phyloP scores from a whole-genome alignment of 2,329 filamentous ascomycete genomes.

The Periconia sp. region DNA sequence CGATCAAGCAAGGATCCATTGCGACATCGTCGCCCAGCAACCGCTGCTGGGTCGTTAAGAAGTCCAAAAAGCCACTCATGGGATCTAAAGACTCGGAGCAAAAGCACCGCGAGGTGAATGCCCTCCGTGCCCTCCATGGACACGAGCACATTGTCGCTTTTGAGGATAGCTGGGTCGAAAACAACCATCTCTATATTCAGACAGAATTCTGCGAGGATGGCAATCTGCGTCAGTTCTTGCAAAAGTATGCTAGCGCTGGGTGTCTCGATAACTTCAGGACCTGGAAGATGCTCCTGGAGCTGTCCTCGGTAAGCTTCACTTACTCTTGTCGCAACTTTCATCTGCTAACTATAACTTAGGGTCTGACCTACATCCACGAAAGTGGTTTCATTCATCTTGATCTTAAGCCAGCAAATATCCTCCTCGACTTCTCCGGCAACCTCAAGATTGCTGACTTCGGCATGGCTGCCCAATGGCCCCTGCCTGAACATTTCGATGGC shows the following conservation, averaged over 20 bases:
- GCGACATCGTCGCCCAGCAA: slow-evolving; percentile 26
- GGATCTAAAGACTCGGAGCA: slow-evolving; percentile 78
- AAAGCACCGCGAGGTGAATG: slow-evolving; percentile 81
- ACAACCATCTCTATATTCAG: slow-evolving; percentile 89
- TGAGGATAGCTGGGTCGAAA: slow-evolving; percentile 84
- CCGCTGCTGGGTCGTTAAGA: slow-evolving; percentile 87
- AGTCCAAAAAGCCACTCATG: slow-evolving; percentile 76
- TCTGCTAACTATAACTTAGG: slow-evolving; percentile 56
- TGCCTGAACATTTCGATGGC: slow-evolving; percentile 74
- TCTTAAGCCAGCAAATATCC: slow-evolving; percentile 80
- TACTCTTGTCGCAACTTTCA: not conserved
- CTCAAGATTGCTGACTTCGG: slow-evolving; percentile 88
- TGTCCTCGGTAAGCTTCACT: slow-evolving; percentile 67
- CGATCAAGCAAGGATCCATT: slow-evolving; percentile 37
- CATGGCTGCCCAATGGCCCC: slow-evolving; percentile 77
- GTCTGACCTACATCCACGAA: slow-evolving; percentile 86
- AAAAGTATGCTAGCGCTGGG: slow-evolving; percentile 78
- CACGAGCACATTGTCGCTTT: slow-evolving; percentile 85
- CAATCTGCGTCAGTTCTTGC: slow-evolving; percentile 82
- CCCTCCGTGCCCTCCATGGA: slow-evolving; percentile 74
- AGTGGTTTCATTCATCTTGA: slow-evolving; percentile 84
- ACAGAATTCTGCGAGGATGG: slow-evolving; percentile 97
- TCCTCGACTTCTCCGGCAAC: slow-evolving; percentile 78
- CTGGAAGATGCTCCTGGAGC: slow-evolving; percentile 94
- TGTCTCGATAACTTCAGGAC: slow-evolving; percentile 95